Evolutionary conservation across 2,329 filamentous ascomycete genomes (phyloP).

Genomic region (Lachnellula suecica): DNA sequence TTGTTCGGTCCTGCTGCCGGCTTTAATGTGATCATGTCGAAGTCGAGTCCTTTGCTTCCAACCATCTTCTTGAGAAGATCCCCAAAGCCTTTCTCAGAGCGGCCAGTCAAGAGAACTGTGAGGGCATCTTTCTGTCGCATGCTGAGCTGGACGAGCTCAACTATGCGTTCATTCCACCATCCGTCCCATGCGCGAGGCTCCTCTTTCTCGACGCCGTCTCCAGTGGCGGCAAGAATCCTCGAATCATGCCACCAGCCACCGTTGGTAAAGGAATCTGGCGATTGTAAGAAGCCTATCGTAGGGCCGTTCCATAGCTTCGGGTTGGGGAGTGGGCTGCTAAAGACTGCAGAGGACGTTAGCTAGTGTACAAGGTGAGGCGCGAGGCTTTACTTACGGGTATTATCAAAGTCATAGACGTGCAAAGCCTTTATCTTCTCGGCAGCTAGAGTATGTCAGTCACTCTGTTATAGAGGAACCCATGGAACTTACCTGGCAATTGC

Average conservation of each 20-base stretch:
- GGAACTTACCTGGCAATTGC: constrained; percentile 62
- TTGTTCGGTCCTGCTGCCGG: constrained; percentile 78
- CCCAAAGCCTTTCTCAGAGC: constrained; percentile 74
- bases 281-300: constrained; percentile 75
- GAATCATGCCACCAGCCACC: constrained; percentile 98
- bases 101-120: constrained; percentile 83
- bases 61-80: constrained; percentile 81
- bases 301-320: constrained; percentile 79
- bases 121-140: constrained; percentile 83
- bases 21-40: constrained; percentile 87
- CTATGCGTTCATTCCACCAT: constrained; percentile 95
- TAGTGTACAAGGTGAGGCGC: background rate
- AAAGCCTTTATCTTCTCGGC: constrained; percentile 72
- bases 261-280: constrained; percentile 72
- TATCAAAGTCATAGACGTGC: constrained; percentile 98
- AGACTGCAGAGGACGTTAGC: constrained; percentile 56
- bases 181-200: constrained; percentile 83
- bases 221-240: constrained; percentile 81
- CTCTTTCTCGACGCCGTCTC: constrained; percentile 77
- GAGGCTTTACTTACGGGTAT: constrained; percentile 66
- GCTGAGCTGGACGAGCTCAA: constrained; percentile 75
- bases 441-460: constrained; percentile 38
- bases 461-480: background rate
- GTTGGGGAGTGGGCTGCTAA: constrained; percentile 88
- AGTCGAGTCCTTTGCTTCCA: constrained; percentile 73